phyloP scores from a whole-genome alignment of 306 rosid species.

The Cajanus cajan region DNA sequence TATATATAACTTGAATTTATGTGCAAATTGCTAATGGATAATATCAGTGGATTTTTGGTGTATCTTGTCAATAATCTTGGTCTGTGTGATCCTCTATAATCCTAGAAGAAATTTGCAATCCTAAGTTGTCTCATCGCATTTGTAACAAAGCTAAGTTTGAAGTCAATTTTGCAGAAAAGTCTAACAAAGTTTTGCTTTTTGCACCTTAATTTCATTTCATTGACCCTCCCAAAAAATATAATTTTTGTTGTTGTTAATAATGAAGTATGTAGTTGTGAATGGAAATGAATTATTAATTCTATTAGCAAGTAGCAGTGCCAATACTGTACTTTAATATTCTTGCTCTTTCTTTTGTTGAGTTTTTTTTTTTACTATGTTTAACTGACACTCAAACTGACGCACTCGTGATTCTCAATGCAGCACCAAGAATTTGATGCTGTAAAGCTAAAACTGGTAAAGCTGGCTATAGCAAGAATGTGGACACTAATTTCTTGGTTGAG shows the following conservation, averaged over 20 bases:
- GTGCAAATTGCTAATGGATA: neutral
- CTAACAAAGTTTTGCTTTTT: neutral
- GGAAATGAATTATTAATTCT: neutral
- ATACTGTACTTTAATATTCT: neutral
- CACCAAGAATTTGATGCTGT: conserved; percentile 58
- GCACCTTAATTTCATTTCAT: neutral
- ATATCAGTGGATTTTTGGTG: neutral
- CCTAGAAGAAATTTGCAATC: neutral
- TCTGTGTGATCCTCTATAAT: neutral
- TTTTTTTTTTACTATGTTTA: neutral
- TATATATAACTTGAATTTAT: neutral
- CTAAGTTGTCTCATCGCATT: neutral
- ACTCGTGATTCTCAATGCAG: conserved; percentile 40
- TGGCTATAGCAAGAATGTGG: neutral
- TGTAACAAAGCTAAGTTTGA: neutral
- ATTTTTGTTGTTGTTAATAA: neutral
- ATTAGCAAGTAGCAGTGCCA: neutral
- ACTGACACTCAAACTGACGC: neutral
- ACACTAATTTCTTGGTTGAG: neutral
- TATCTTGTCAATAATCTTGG: neutral
- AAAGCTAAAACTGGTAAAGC: neutral
- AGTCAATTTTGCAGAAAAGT: neutral
- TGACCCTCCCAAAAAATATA: neutral
- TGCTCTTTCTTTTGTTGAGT: neutral
- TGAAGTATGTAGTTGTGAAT: neutral